These are phyloP conservation scores for Amoebophrya sp. DNA, from an alignment of 169 alveolate species.

Conservation along the genomic window DNA sequence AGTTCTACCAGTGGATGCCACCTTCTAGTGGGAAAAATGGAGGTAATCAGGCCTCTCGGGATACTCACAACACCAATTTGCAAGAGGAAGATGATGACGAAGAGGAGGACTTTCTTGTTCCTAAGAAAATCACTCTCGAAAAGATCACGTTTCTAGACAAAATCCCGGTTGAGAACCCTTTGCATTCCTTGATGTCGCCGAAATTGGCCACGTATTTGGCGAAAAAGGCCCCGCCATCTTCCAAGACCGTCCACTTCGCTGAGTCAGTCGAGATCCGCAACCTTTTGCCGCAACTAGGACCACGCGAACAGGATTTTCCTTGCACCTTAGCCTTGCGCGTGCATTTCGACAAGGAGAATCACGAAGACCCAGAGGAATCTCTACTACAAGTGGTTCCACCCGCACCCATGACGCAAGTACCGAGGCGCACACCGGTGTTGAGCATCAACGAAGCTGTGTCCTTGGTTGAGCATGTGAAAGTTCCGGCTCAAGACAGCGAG, in stretches of 20 bases:
- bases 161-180: neutral
- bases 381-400: too few species aligned
- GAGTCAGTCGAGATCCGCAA: neutral
- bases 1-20: neutral
- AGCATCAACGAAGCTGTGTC: neutral
- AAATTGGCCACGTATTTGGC: neutral
- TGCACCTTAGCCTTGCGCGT: neutral
- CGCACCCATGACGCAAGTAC: too few species aligned
- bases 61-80: too few species aligned
- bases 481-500: too few species aligned
- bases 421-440: neutral
- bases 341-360: neutral
- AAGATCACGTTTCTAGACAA: neutral
- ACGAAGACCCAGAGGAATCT: too few species aligned
- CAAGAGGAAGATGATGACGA: too few species aligned
- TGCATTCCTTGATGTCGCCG: neutral
- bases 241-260: neutral
- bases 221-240: neutral
- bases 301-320: neutral
- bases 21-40: neutral
- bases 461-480: too few species aligned
- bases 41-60: too few species aligned
- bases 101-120: too few species aligned
- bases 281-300: constrained; percentile 5
- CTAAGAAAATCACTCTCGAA: too few species aligned